Conservation (phyloP, 371 early-diverging fungal genomes). For the Mortierella polycephala region DNA sequence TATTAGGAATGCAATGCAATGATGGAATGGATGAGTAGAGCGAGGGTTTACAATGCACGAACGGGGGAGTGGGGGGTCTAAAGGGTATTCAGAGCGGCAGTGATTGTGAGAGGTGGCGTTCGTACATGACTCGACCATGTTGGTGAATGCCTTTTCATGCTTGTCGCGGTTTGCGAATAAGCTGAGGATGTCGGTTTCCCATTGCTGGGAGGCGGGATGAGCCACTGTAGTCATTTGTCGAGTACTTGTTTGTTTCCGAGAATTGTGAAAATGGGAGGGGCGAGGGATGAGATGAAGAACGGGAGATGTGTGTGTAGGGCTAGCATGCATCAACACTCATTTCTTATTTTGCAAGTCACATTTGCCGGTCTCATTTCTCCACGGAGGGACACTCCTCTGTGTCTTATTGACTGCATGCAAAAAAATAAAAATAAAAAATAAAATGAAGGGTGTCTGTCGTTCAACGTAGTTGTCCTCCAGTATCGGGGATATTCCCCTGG, state of each 20-base stretch:
- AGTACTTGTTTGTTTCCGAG: not conserved
- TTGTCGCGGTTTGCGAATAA: constrained; percentile 46
- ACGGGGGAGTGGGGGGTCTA: not conserved
- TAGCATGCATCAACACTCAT: not conserved
- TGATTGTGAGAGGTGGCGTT: not conserved
- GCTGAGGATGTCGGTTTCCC: constrained; percentile 48
- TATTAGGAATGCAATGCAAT: not conserved
- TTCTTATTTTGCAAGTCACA: not conserved
- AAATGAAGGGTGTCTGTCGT: too few relatives aligned
- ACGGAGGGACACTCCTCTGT: too few relatives aligned
- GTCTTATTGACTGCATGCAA: too few relatives aligned
- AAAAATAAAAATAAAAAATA: too few relatives aligned
- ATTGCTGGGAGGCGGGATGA: constrained; percentile 32
- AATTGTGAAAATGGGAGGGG: not conserved
- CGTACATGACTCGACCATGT: constrained; percentile 55
- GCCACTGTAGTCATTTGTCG: constrained; percentile 35
- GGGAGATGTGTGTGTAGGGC: not conserved
- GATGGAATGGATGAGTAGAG: not conserved
- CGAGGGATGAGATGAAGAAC: not conserved
- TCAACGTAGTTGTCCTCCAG: too few relatives aligned
- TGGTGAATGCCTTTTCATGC: constrained; percentile 50
- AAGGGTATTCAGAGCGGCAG: not conserved
- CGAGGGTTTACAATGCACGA: not conserved
- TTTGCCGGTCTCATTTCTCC: not conserved
- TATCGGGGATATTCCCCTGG: too few relatives aligned